phyloP scores from a whole-genome alignment of 208 protist genomes.

The Leishmania martiniquensis region DNA sequence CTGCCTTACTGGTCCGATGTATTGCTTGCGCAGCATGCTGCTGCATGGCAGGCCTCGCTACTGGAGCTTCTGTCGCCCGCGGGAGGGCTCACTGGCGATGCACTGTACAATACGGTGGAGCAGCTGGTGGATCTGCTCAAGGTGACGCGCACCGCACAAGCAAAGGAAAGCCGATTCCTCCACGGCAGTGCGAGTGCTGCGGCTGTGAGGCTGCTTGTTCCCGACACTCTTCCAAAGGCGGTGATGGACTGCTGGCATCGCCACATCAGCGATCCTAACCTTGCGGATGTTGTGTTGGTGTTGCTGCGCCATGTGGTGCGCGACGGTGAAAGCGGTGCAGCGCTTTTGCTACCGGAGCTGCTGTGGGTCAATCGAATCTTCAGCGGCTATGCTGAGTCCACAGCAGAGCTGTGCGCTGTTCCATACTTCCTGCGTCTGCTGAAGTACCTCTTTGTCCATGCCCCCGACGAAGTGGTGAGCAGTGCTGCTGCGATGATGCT shows the following conservation, averaged over 20 bases:
- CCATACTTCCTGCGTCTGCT: slow-evolving; percentile 31
- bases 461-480: slow-evolving; percentile 26
- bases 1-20: slow-evolving; percentile 14
- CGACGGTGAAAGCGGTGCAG: slow-evolving; percentile 2
- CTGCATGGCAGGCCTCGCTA: slow-evolving; percentile 13
- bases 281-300: slow-evolving; percentile 49
- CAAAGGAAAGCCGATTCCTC: background rate
- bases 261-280: slow-evolving; percentile 68
- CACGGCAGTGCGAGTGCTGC: background rate
- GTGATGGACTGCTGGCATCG: slow-evolving; percentile 62
- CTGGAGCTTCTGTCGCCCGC: slow-evolving; percentile 24
- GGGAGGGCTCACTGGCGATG: slow-evolving; percentile 20
- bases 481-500: slow-evolving; percentile 33
- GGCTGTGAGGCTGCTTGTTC: background rate
- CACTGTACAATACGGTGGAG: slow-evolving; percentile 24
- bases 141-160: background rate
- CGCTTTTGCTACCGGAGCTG: slow-evolving; percentile 30
- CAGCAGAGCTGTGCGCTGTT: slow-evolving; percentile 33
- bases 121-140: slow-evolving; percentile 24
- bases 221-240: slow-evolving; percentile 10
- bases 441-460: slow-evolving; percentile 23
- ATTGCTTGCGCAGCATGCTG: slow-evolving; percentile 22
- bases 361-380: slow-evolving; percentile 30
- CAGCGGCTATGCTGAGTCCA: slow-evolving; percentile 28
- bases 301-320: slow-evolving; percentile 40